Base-by-base conservation (phyloP, 2,329 filamentous ascomycete genomes). In the Graphilbum fragrans region DNA sequence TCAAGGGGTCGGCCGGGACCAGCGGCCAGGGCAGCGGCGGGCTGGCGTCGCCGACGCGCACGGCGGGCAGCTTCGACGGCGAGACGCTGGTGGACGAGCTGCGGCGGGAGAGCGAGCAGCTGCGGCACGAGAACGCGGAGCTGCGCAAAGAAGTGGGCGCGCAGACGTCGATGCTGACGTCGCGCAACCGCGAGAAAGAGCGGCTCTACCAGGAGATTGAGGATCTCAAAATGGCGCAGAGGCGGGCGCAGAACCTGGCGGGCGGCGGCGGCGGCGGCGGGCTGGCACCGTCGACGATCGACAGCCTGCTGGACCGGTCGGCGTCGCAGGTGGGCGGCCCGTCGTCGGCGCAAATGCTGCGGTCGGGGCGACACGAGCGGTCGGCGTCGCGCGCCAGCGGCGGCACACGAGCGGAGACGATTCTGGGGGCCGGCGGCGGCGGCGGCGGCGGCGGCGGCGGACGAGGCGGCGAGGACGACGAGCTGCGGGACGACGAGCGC, bases 151-250 rank as follows among this genome's bases (percentile, higher is more conserved):
- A 96, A 59, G 84, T 96, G 23, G 86, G 88, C 46, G 92, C 92
- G 3, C 92, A 98, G 58, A 94, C 88, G 1, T 95, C 88, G 0
- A 96, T 98, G 86, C 72, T 98, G 27, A 95, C 90, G 1, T 96
- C 92, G 29, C 76, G 92, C 20, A 95, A 95, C 55, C 82, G 87
- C 21, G 92, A 98, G 57, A 93, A 94, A 56, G 88, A 96, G 57
- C 78, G 87, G 5, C 69, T 98, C 9, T 94, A 96, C 58, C 86
- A 94, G 56, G 90, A 98, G 58, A 96, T 96, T 47, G 92, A 98
- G 61, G 88, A 95, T 47, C 69, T 98, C 47, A 98, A 96, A 62
- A 77, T 96, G 52, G 78, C 83, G 2, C 81, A 87, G 49, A 80
- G 87, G 41, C 79, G 86, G n/a, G n/a, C n/a, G n/a, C n/a, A n/a